Evolutionary conservation across 139 green algal species (phyloP), one percentile per base, ranked within the genome.

Genomic region (Pedinophyceae sp.): DNA sequence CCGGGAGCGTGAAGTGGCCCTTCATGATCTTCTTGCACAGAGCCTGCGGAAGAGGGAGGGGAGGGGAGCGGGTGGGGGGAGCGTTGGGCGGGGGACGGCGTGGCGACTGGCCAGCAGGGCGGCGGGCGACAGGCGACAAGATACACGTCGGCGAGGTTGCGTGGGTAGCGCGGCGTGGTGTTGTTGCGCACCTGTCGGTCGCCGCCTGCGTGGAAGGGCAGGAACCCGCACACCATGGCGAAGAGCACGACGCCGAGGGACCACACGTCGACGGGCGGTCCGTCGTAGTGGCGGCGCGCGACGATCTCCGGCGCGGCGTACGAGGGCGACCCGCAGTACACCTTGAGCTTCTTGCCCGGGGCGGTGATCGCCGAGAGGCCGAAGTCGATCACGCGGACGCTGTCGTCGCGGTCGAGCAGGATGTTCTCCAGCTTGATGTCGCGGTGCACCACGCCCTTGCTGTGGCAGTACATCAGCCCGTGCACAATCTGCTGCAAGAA

Each of bases 391-490:
- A 88, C 16, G 40, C 58, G 57, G 24, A 67, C 50, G 52, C 66
- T 59, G 52, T 55, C 53, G 39, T 60, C 16, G 3, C 24, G 60
- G 60, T 88, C 78, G 43, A 94, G 62, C 62, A 94, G 67, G 29
- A 93, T 76, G 68, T 94, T 94, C 62, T 94, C 85, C 28, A 89
- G 76, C 75, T 93, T 94, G 50, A 94, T 58, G 60, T 93, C 84
- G 18, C 79, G 72, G 58, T 77, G 69, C 3, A 76, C 64, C 28
- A 85, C 75, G n/a, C n/a, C n/a, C n/a, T 27, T 47, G 52, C 47
- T 19, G 52, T 57, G 52, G 52, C 52, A 57, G 25, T 43, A 57
- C 20, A 48, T 18, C 52, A 57, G 20, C 22, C 52, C 52, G 52
- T 27, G 23, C 52, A 61, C 17, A 13, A 65, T 64, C 57, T 79